Conservation (phyloP, 371 early-diverging fungal species). For the Syncephalastrum contaminatum region DNA sequence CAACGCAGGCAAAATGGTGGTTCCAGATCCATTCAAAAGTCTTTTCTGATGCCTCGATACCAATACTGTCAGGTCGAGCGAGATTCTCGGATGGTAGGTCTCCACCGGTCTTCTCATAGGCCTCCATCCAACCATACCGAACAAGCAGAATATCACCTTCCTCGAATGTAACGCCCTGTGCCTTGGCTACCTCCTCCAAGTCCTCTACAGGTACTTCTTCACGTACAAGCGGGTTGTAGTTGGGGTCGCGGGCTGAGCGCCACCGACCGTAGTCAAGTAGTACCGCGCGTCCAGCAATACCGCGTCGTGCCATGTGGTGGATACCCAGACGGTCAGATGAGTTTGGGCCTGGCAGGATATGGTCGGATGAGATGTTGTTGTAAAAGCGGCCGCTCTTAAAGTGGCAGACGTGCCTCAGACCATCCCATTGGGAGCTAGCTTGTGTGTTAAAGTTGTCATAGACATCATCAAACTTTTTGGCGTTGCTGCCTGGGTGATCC, state of each 20-base stretch:
- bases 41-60: constrained; percentile 38
- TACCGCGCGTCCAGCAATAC: constrained; percentile 46
- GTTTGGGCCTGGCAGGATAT: constrained; percentile 12
- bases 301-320: constrained; percentile 41
- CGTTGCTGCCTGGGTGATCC: constrained; percentile 8
- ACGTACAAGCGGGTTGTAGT: constrained; percentile 30
- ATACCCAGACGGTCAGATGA: constrained; percentile 33
- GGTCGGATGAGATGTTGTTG: constrained; percentile 22
- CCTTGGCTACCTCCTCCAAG: constrained; percentile 32
- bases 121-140: constrained; percentile 39
- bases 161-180: constrained; percentile 34
- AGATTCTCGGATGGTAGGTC: background rate
- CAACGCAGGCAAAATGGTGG: constrained; percentile 45
- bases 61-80: constrained; percentile 21
- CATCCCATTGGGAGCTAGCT: constrained; percentile 47
- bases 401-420: constrained; percentile 36
- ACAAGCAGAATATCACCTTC: constrained; percentile 42
- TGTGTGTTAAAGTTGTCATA: constrained; percentile 41
- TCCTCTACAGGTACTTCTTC: constrained; percentile 34
- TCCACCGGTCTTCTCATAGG: constrained; percentile 8
- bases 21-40: constrained; percentile 48
- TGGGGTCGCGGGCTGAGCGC: constrained; percentile 25
- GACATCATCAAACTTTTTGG: constrained; percentile 31
- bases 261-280: constrained; percentile 43
- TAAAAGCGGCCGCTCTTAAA: constrained; percentile 23